Evolutionary conservation across 345 rosid species (phyloP), one percentile per base, ranked within the genome.

Genomic region (Populus alba): DNA sequence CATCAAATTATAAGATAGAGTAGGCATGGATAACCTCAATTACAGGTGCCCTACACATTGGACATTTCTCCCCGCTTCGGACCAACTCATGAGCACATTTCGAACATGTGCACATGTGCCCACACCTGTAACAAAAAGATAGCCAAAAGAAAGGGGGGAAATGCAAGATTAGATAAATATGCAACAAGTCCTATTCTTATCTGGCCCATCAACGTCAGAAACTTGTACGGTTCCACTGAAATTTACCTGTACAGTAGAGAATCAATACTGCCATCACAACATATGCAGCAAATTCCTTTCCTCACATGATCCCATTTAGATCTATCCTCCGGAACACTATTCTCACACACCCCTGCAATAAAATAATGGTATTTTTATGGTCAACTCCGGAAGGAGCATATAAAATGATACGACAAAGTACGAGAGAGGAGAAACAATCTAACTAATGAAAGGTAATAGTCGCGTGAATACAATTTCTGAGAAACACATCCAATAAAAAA

Each of bases 81-180:
- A 93, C 88, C 86, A 95, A 84, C 83, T 86, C 86, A 86, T 87
- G 88, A 35, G 96, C 99, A 80, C 99, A 95, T 81, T 84, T 88
- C 37, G 91, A 90, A 78, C 98, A 95, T 4, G 94, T 79, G 86
- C 97, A 93, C 99, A 93, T 92, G 86, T 95, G 99, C 83, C 99
- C 99, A 53, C 99, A 95, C 87, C 99, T 95, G 92, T 68, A 79
- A 71, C 45, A 77, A 77, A 39, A 53, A 33, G 3, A 38, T 8
- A 22, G 9, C 13, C 29, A 47, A 39, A 68, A 68, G 16, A 8
- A 57, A 10, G 37, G 29, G 38, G 18, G 13, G 38, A 68, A 12
- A 33, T 33, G 59, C 10, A 29, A 75, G 16, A 61, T 59, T 38
- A 70, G 69, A 43, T 57, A 35, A 67, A 68, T 25, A 68, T 8